Evolutionary conservation across 192 early-diverging fungal genomes (phyloP), one percentile per base, ranked within the genome.

Genomic region (Backusella morwellensis): DNA sequence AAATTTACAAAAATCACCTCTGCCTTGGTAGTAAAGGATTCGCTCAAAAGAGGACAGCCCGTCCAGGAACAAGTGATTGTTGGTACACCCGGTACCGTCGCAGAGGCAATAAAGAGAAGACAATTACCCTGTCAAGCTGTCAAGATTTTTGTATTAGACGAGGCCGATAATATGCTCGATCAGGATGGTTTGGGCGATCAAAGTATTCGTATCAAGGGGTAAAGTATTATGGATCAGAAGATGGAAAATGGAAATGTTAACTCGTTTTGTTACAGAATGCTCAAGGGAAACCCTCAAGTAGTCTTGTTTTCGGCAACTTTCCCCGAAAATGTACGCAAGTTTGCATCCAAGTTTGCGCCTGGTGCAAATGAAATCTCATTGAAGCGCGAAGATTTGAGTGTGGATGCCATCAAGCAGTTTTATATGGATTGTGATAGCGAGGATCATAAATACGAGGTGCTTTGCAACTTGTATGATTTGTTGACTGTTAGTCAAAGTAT

Each of bases 111-210:
- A 47, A 88, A 89, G 72, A 87, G 88, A 73, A 80, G 91, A 32
- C 81, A 86, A 6, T 77, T 98, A 66, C 85, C 92, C 44, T 77
- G 89, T 17, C 85, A 79, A 8, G 70, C 87, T 68, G 79, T 96
- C 42, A 89, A 91, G 72, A 89, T 98, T 50, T 94, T 97, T 83
- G 96, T 98, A 8, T 86, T 99, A 75, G 98, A 99, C 77, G 98
- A 99, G 83, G 98, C 98, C n/a, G 98, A 99, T 80, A 97, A 95
- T 78, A 97, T 98, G 98, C 81, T 98, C 74, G 96, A 97, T 83
- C 83, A 91, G 87, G 90, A 91, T 75, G 87, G 90, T 23, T 85
- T 98, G 36, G 95, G 92, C 0, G 97, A 97, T 77, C 96, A 97
- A 77, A 94, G 92, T 79, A 80, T 95, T 41, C 88, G 90, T 32